A percentile compares a stretch with the other conserved stretches of the same genome.
Conservation (phyloP, 1,284 basidiomycete genomes). For the Hymenochaete sp. region DNA sequence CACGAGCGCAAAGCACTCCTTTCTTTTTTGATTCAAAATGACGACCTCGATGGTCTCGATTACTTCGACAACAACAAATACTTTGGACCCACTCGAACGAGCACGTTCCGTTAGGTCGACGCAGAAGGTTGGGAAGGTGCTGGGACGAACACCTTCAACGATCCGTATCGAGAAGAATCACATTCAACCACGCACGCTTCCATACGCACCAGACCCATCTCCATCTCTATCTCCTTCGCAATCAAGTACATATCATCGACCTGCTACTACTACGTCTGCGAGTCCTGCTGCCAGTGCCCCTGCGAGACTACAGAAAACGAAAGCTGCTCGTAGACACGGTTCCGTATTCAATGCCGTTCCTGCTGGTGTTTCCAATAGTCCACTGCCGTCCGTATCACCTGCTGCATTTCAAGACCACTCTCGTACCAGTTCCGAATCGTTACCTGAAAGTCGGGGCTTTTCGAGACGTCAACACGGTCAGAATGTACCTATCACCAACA, state of each 20-base stretch:
- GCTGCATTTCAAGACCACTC: too few species aligned
- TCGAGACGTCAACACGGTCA: too few species aligned
- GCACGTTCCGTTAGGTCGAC: constrained; percentile 48
- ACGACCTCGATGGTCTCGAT: constrained; percentile 42
- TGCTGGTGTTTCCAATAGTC: too few species aligned
- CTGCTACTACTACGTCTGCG: too few species aligned
- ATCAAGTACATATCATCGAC: too few species aligned
- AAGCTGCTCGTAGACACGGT: constrained; percentile 6
- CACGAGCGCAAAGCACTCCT: too few species aligned
- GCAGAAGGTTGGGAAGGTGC: constrained; percentile 47
- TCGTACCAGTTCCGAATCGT: background rate
- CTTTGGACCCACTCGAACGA: constrained; percentile 40
- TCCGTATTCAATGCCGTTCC: constrained; percentile 13
- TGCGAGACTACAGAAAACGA: background rate
- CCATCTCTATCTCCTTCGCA: constrained; percentile 14
- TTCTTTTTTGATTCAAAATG: too few species aligned
- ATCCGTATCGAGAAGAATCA: constrained; percentile 40
- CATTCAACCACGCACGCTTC: constrained; percentile 18
- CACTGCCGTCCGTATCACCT: too few species aligned
- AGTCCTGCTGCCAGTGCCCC: too few species aligned
- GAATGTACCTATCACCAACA: too few species aligned
- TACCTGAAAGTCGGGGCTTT: background rate
- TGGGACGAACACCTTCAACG: constrained; percentile 51
- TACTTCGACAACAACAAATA: constrained; percentile 39
- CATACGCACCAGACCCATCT: too few species aligned